Evolutionary conservation across 345 rosid genomes (phyloP).

Genomic region (Odontarrhena argentea): DNA sequence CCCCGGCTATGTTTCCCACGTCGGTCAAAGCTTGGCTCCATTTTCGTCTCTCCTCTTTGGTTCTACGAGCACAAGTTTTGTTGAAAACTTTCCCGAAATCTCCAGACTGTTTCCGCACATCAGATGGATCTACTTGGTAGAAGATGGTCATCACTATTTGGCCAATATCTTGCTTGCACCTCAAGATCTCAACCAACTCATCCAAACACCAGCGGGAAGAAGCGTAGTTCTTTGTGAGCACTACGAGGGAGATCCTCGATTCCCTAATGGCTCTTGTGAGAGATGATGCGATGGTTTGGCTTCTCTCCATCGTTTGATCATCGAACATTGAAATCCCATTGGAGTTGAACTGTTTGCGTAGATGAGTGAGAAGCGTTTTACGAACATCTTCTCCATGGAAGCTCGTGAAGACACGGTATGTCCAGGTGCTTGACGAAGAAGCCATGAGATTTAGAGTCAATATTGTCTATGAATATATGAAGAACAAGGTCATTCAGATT

Average conservation of each 20-base stretch:
- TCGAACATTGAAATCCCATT: slow-evolving; percentile 2
- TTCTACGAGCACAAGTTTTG: too few species aligned
- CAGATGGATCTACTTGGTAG: slow-evolving; percentile 4
- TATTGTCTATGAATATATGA: too few species aligned
- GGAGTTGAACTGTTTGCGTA: not conserved
- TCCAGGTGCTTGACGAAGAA: too few species aligned
- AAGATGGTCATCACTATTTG: not conserved
- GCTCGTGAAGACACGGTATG: too few species aligned
- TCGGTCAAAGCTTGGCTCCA: slow-evolving; percentile 15
- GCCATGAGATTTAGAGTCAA: too few species aligned
- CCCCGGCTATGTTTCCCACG: not conserved
- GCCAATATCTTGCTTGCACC: not conserved
- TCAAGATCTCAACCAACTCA: not conserved
- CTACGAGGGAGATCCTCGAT: slow-evolving; percentile 20
- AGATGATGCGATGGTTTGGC: not conserved
- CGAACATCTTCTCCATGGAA: slow-evolving; percentile 4
- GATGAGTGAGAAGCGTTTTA: not conserved
- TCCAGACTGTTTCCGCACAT: slow-evolving; percentile 6
- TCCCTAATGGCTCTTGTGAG: slow-evolving; percentile 5
- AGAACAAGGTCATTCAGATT: too few species aligned
- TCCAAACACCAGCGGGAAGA: slow-evolving; percentile 18
- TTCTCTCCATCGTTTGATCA: slow-evolving; percentile 6
- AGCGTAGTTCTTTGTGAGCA: slow-evolving; percentile 18
- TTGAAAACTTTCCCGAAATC: too few species aligned
- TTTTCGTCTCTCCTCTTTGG: too few species aligned